phyloP scores from a whole-genome alignment of 2,329 filamentous ascomycete species.

The Alternaria triticina region DNA sequence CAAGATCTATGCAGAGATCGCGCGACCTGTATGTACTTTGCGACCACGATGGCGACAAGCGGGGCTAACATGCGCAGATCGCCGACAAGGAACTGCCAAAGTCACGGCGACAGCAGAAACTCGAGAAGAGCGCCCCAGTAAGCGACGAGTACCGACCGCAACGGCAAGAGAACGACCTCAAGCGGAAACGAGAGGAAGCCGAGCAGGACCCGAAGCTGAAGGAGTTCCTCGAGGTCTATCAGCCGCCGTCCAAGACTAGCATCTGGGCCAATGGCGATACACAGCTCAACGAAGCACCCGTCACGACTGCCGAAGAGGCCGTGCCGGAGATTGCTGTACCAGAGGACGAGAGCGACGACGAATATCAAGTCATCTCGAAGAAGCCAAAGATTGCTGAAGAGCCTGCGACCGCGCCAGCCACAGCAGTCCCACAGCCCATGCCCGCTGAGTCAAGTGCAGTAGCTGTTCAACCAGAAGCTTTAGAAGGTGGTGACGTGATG shows the following conservation, averaged over 20 bases:
- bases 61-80: constrained; percentile 43
- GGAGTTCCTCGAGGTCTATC: constrained; percentile 87
- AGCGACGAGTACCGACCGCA: constrained; percentile 35
- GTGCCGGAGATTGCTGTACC: constrained; percentile 33
- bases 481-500: constrained; percentile 25
- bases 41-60: not conserved
- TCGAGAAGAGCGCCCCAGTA: constrained; percentile 29
- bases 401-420: not conserved
- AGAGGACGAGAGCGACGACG: constrained; percentile 70
- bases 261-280: constrained; percentile 65
- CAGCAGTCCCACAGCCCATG: constrained; percentile 8
- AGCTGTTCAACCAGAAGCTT: not conserved
- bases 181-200: constrained; percentile 68
- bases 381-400: constrained; percentile 45
- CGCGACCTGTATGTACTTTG: constrained; percentile 69
- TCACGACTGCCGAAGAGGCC: constrained; percentile 20
- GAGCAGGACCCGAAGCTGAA: constrained; percentile 78
- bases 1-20: constrained; percentile 87
- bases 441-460: not conserved
- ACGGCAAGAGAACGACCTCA: constrained; percentile 55
- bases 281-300: constrained; percentile 18
- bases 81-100: constrained; percentile 43
- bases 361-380: constrained; percentile 71
- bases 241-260: constrained; percentile 68
- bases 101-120: constrained; percentile 40